Evolutionary conservation across 306 rosid species (phyloP), one percentile per base, ranked within the genome.

Genomic region (Cicer arietinum): DNA sequence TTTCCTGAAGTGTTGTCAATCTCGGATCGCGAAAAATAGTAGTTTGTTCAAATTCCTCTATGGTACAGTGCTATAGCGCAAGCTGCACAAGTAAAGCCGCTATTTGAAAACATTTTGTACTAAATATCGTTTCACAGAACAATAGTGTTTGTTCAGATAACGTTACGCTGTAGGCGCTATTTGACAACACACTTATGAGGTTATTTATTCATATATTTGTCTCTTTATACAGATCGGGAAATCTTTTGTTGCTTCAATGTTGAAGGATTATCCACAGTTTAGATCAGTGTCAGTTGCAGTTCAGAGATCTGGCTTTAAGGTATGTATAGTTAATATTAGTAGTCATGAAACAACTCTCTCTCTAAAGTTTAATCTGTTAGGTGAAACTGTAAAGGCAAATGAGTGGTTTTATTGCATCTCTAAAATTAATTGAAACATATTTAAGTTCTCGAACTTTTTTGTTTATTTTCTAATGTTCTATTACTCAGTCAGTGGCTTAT

Each of bases 251-350:
- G 69, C 85, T 69, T 89, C 97, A 63, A 90, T 78, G 88, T 78
- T 94, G 88, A 94, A 90, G 89, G 96, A 94, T 83, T 92, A 90
- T 82, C 97, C 96, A n/a, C 90, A 84, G 81, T 94, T 94, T 60
- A 85, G 64, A 72, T 82, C 85, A 46, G 92, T 90, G 72, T 91
- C 90, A 37, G 85, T 94, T 86, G 99, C 97, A 67, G 85, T 84
- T 59, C 83, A 43, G 54, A 85, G 78, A 84, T 94, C 97, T 71
- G 98, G 98, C 74, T 91, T 94, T 81, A 94, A 94, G 98, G 98
- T 94, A 80, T 77, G 90, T 54, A 56, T 46, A 20, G 30, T 80
- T 66, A 53, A 37, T 35, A 57, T 25, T 25, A 6, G 25, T 47
- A 10, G 3, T 45, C 45, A 45, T 8, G 62, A 8, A 20, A 10